Evolutionary conservation across 768 basidiomycete species (phyloP), one percentile per base, ranked within the genome.

Genomic region (Panaeolus cyanescens): DNA sequence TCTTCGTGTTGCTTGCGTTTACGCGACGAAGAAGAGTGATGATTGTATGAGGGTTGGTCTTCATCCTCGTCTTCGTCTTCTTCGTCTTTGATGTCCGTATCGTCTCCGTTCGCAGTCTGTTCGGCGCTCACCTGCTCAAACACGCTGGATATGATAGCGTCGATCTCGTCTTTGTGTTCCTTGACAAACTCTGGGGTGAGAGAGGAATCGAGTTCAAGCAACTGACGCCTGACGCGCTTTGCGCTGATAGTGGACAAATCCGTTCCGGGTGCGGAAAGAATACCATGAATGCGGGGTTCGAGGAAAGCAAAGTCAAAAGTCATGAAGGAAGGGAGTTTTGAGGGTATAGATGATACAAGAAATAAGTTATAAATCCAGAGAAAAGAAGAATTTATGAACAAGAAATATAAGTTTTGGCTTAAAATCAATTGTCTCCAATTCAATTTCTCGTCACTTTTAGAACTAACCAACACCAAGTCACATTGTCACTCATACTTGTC

Each of bases 191-290:
- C 86, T 25, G 80, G 59, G 7, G 88, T 85, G 58, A 92, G 70
- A 19, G 80, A 74, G 8, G 83, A 72, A 72, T 86, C 80, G 62
- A 77, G 58, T 62, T 84, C 85, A 59, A 78, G 67, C 63, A 95
- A 77, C 70, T 87, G 84, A 70, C 89, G 90, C 65, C 95, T 86
- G 67, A 97, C 93, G 75, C 87, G 88, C 77, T 93, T 96, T 50
- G 94, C 95, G 71, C 88, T 91, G 74, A 95, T 92, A 50, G 89
- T 90, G 50, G 79, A 63, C 68, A 95, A 82, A 80, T 95, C 90
- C 53, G 85, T 89, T 53, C 85, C 88, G 3, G 93, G 93, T 19
- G 89, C 88, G 31, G 85, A 80, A 56, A 95, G 85, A 71, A 95
- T 92, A 61, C 80, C 76, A 65, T 80, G 81, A 70, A 95, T 89